phyloP scores from a whole-genome alignment of 2,329 filamentous ascomycete species.

The Cylindrodendrum hubeiense region DNA sequence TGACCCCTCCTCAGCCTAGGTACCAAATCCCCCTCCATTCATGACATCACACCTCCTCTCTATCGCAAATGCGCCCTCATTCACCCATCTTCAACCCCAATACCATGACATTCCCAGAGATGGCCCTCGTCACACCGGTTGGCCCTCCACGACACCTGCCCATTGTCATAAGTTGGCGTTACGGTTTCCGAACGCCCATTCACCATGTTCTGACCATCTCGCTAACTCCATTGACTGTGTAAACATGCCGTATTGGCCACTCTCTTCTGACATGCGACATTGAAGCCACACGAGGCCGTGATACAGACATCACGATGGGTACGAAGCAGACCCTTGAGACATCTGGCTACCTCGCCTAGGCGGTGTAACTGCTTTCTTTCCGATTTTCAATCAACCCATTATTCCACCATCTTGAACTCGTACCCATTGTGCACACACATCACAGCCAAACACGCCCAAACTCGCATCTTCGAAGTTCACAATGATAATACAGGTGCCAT shows the following conservation, averaged over 20 bases:
- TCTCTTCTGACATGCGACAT: background rate
- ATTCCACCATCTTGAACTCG: background rate
- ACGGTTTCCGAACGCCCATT: background rate
- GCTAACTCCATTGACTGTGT: background rate
- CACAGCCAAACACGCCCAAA: background rate
- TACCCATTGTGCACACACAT: background rate
- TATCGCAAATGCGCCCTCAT: background rate
- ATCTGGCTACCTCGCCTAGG: background rate
- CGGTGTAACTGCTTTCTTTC: background rate
- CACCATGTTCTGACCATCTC: background rate
- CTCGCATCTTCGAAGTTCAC: background rate
- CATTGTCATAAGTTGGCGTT: too few relatives aligned
- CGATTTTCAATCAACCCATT: background rate
- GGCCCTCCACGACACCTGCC: background rate
- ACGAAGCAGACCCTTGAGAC: background rate
- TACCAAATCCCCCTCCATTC: background rate
- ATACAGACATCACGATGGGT: background rate
- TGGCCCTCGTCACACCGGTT: background rate
- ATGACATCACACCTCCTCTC: background rate
- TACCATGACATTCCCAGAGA: background rate
- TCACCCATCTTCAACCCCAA: background rate
- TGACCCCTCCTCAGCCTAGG: background rate
- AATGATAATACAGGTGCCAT: background rate
- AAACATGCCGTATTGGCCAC: background rate
- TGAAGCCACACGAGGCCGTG: constrained; percentile 4